Conservation (phyloP, 768 basidiomycete species). For the Hysterangium stoloniferum region DNA sequence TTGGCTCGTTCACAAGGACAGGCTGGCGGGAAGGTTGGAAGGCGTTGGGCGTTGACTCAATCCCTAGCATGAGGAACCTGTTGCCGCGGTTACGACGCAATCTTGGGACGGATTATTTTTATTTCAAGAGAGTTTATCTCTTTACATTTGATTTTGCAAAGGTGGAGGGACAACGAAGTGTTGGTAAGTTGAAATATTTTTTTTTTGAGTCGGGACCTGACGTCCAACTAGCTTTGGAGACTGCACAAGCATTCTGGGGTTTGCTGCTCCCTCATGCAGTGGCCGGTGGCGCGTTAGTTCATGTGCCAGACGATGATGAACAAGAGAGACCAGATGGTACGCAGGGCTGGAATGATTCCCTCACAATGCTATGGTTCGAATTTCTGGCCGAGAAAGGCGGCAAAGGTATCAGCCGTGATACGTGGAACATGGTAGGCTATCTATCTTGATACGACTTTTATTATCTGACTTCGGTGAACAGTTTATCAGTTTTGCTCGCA, state of each 20-base stretch:
- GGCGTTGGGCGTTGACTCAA: constrained; percentile 41
- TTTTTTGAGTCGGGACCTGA: not conserved
- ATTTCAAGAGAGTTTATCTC: constrained; percentile 74
- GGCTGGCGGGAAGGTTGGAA: constrained; percentile 85
- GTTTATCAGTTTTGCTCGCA: constrained; percentile 75
- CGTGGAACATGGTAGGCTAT: constrained; percentile 74
- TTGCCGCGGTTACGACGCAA: constrained; percentile 48
- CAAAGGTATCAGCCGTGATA: constrained; percentile 82
- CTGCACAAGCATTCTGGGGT: constrained; percentile 69
- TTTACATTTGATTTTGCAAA: constrained; percentile 78
- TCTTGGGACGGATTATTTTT: constrained; percentile 54
- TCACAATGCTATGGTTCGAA: constrained; percentile 72
- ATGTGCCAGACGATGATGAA: constrained; percentile 29
- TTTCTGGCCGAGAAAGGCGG: constrained; percentile 56
- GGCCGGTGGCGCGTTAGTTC: constrained; percentile 53
- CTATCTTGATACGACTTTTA: not conserved
- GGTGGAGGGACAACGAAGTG: constrained; percentile 67
- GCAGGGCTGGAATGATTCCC: constrained; percentile 54
- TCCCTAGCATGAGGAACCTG: constrained; percentile 40
- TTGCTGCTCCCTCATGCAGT: constrained; percentile 72
- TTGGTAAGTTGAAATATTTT: constrained; percentile 40
- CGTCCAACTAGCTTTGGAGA: constrained; percentile 45
- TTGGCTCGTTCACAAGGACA: constrained; percentile 63
- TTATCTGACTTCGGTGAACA: constrained; percentile 22
- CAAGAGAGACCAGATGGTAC: constrained; percentile 31